These are phyloP conservation scores for Xylaria sp. DNA, from an alignment of 2,329 filamentous ascomycete genomes.

Conservation along the genomic window DNA sequence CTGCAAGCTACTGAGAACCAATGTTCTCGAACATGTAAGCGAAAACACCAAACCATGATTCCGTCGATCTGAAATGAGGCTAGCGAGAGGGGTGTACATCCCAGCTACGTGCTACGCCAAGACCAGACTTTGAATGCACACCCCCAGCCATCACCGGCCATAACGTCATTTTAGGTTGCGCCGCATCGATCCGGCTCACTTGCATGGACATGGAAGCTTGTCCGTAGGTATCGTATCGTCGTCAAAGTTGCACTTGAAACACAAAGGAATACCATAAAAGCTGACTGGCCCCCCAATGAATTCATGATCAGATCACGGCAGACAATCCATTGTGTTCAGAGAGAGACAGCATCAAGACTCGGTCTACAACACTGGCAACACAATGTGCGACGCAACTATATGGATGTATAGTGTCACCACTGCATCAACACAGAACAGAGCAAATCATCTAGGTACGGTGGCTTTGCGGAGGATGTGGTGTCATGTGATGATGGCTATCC, in stretches of 20 bases:
- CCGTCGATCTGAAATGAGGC: not conserved
- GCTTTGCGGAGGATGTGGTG: not conserved
- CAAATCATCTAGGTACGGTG: not conserved
- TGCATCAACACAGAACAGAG: not conserved
- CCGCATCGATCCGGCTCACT: too few relatives aligned
- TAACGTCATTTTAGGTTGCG: constrained; percentile 15
- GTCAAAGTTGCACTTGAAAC: too few relatives aligned
- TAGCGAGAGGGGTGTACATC: not conserved
- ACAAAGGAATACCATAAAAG: too few relatives aligned
- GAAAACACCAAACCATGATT: not conserved
- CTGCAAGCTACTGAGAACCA: not conserved
- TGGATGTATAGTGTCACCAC: not conserved
- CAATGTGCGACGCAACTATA: not conserved
- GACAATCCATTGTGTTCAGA: too few relatives aligned
- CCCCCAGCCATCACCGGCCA: not conserved
- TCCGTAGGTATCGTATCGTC: too few relatives aligned
- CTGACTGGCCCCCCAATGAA: too few relatives aligned
- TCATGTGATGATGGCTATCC: not conserved
- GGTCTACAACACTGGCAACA: not conserved
- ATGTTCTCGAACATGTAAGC: not conserved
- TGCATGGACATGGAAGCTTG: too few relatives aligned
- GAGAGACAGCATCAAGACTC: not conserved
- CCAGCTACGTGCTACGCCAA: not conserved
- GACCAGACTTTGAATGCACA: not conserved
- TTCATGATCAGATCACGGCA: too few relatives aligned